Base-by-base conservation (phyloP, 2,329 filamentous ascomycete genomes). In the Elsinoe ampelina region DNA sequence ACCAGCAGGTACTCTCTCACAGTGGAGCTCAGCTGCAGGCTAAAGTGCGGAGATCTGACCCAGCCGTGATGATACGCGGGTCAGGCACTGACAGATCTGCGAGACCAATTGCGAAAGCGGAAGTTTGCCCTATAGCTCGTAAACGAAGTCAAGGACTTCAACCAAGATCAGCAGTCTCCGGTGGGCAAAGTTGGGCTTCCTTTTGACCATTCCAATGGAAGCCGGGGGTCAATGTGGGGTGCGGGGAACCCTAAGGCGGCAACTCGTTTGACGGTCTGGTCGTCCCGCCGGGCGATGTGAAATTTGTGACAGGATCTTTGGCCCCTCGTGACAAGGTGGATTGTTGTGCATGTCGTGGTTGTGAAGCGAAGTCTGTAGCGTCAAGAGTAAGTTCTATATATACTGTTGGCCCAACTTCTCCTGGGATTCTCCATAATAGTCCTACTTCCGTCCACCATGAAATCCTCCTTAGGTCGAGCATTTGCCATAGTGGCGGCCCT, bases 171-270 rank as follows among this genome's bases (percentile, higher is more conserved):
- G 22, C 26, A n/a, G 10, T 2, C 26, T 50, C 45, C 45, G 45
- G 45, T 50, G 45, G 45, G 45, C 45, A 26, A 50, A 26, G 45
- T 50, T 10, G 17, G 22, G 34, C 45, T 20, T 30, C 12, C 8
- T 19, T 35, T 50, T 35, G 26, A 34, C 30, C 43, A 48, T n/a
- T 12, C n/a, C 20, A 19, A 48, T 2, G 22, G 5, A 48, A 20
- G 26, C 19, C 20, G 11, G 43, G 20, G 43, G 22, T n/a, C 20
- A 48, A 5, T 50, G 45, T 26, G 45, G 45, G 45, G 45, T 34
- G 22, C 34, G 45, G 45, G 45, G 45, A n/a, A 19, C 45, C 45
- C 26, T 13, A 50, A 50, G 45, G 32, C 45, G 45, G 45, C 45
- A 35, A 35, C 7, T 30, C 26, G 7, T 30, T 30, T 34, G 32